These are phyloP conservation scores for Rhizophora apiculata DNA, from an alignment of 345 rosid species.

Conservation along the genomic window DNA sequence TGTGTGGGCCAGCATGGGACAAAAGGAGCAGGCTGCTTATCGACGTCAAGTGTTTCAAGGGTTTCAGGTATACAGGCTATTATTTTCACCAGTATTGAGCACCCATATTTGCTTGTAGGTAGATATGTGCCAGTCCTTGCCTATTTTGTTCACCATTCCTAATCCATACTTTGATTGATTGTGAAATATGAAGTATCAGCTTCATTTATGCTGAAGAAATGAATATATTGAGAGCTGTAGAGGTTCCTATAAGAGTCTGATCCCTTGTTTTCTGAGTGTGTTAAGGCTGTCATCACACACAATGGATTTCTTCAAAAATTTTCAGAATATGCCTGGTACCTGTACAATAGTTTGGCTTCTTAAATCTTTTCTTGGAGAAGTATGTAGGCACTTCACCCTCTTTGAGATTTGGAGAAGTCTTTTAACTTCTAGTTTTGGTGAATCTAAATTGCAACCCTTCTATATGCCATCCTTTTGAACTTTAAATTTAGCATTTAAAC, in stretches of 20 bases:
- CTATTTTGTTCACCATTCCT: not conserved
- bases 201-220: not conserved
- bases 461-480: too few relatives aligned
- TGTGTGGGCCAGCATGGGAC: constrained; percentile 99
- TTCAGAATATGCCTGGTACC: too few relatives aligned
- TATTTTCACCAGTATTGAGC: not conserved
- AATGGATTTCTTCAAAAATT: too few relatives aligned
- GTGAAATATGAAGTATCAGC: not conserved
- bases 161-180: not conserved
- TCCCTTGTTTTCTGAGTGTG: too few relatives aligned
- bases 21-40: constrained; percentile 87
- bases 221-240: not conserved
- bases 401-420: too few relatives aligned
- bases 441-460: too few relatives aligned
- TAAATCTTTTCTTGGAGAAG: too few relatives aligned
- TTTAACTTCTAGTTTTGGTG: too few relatives aligned
- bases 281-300: too few relatives aligned
- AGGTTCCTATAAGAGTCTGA: not conserved
- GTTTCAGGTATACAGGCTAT: constrained; percentile 58
- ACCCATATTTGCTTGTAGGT: not conserved
- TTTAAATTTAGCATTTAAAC: too few relatives aligned
- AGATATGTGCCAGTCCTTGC: not conserved
- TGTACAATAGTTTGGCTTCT: too few relatives aligned
- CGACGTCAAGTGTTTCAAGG: constrained; percentile 82
- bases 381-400: too few relatives aligned